These are phyloP conservation scores for Cytospora piceicola DNA, from an alignment of 2,329 filamentous ascomycete species.

Conservation along the genomic window DNA sequence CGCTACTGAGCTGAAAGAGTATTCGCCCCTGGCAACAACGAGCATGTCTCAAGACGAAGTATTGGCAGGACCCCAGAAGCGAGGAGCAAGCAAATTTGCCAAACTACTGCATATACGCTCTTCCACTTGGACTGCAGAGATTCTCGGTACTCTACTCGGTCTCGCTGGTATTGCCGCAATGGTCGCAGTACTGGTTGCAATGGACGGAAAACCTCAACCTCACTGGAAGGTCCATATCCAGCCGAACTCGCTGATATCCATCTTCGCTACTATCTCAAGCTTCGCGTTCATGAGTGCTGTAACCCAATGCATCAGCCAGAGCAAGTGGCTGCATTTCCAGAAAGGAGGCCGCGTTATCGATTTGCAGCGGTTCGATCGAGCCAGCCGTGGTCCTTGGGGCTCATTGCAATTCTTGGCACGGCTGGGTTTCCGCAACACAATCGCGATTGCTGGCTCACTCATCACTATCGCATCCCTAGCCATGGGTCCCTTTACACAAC, in stretches of 20 bases:
- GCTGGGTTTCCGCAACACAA: slow-evolving; percentile 4
- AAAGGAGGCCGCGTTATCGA: slow-evolving; percentile 33
- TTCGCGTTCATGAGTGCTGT: slow-evolving; percentile 39
- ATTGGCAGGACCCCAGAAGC: not conserved
- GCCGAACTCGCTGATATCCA: slow-evolving; percentile 41
- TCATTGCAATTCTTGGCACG: slow-evolving; percentile 3
- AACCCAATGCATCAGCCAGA: slow-evolving; percentile 40
- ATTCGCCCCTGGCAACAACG: not conserved
- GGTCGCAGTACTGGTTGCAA: not conserved
- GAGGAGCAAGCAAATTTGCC: not conserved
- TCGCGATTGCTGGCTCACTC: slow-evolving; percentile 28
- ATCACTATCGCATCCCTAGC: slow-evolving; percentile 36
- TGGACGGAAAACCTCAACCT: not conserved
- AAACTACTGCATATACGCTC: not conserved
- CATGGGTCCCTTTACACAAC: slow-evolving; percentile 39
- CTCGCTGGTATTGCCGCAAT: not conserved
- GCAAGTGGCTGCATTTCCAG: slow-evolving; percentile 42
- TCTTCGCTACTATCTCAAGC: slow-evolving; percentile 40
- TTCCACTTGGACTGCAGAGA: not conserved
- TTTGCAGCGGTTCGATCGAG: slow-evolving; percentile 39
- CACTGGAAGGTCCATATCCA: slow-evolving; percentile 34
- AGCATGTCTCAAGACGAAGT: not conserved
- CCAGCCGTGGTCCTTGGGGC: slow-evolving; percentile 35
- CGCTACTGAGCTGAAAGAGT: not conserved
- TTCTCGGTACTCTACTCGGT: not conserved